phyloP scores from a whole-genome alignment of 78 protist genomes.

The Anaeramoeba ignava region DNA sequence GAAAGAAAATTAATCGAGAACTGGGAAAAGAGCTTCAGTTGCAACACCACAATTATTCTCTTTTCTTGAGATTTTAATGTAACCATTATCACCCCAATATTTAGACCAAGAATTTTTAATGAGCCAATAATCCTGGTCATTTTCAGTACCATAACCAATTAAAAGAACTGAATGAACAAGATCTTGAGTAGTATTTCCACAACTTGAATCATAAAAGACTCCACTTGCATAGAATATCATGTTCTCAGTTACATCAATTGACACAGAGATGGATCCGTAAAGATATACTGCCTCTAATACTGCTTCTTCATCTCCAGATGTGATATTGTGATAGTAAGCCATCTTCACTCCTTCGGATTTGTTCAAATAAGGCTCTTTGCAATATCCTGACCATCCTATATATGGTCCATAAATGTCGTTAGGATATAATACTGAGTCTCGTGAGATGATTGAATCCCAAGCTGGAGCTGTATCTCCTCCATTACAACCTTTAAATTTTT shows the following conservation, averaged over 20 bases:
- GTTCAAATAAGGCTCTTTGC: no score
- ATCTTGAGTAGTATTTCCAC: neutral
- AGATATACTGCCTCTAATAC: no score
- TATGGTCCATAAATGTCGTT: no score
- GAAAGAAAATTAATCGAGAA: no score
- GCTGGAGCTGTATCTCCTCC: no score
- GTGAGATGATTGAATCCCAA: no score
- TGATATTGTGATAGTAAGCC: no score
- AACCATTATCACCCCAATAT: neutral
- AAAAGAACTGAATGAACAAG: neutral
- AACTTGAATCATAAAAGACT: neutral
- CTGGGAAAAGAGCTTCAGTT: conserved; percentile 4
- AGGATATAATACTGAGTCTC: no score
- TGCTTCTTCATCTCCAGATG: no score
- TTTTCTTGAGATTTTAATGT: neutral
- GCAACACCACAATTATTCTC: neutral
- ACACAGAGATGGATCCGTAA: neutral
- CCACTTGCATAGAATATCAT: neutral
- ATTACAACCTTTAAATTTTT: no score
- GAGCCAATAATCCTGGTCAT: neutral
- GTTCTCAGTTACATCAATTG: neutral
- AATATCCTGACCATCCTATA: no score
- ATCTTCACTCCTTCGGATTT: no score
- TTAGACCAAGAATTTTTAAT: neutral
- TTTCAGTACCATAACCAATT: neutral